These are phyloP conservation scores for Corrigiola litoralis DNA, from an alignment of 179 eudicot genomes.

Conservation along the genomic window DNA sequence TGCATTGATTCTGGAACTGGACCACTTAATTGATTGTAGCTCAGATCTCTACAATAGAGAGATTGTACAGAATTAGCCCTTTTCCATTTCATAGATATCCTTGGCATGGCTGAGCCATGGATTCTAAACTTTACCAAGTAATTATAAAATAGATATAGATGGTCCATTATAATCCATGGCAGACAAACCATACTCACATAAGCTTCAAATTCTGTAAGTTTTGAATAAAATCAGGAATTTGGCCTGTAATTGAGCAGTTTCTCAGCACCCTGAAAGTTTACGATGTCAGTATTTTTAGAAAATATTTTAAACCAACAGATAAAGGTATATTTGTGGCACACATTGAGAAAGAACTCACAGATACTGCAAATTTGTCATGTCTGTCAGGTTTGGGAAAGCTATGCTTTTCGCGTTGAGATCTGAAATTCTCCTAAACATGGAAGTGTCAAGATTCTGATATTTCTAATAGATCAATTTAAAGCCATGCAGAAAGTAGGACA, in stretches of 20 bases:
- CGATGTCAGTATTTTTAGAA: conserved; percentile 4
- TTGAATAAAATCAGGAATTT: conserved; percentile 52
- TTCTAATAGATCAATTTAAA: neutral
- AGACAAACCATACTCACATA: conserved; percentile 46
- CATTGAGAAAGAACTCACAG: conserved; percentile 43
- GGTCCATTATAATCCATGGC: neutral
- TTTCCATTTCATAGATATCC: too few species aligned
- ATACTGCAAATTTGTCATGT: conserved; percentile 30
- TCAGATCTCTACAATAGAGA: conserved; percentile 62
- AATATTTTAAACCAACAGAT: neutral
- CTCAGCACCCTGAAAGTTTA: conserved; percentile 51
- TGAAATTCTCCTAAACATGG: conserved; percentile 52
- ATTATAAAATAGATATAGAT: neutral
- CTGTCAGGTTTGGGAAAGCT: conserved; percentile 43
- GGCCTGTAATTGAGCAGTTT: conserved; percentile 64
- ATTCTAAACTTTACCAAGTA: neutral
- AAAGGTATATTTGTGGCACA: neutral
- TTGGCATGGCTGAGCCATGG: too few species aligned
- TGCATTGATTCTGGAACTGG: conserved; percentile 46
- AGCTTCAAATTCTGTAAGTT: conserved; percentile 31
- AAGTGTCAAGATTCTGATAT: conserved; percentile 1
- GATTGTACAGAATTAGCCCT: neutral
- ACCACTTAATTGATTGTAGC: conserved; percentile 68
- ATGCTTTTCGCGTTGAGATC: conserved; percentile 43
- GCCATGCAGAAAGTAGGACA: neutral